These are phyloP conservation scores for Venturia effusa DNA, from an alignment of 2,329 filamentous ascomycete species.

Conservation along the genomic window DNA sequence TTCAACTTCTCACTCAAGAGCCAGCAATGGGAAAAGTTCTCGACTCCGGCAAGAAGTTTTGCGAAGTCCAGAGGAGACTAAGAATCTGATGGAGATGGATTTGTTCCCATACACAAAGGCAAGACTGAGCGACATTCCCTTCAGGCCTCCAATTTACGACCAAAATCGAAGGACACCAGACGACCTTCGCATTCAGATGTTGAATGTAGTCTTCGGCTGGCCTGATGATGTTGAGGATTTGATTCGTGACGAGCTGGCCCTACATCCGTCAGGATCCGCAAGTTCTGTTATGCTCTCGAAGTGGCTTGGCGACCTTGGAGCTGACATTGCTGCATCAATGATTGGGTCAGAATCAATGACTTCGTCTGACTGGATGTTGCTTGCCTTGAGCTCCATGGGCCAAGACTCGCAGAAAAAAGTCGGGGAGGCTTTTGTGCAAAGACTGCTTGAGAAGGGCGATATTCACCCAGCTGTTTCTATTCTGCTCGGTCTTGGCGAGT, in stretches of 20 bases:
- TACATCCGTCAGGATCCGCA: slow-evolving; percentile 47
- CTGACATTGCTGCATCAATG: slow-evolving; percentile 70
- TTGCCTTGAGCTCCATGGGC: slow-evolving; percentile 83
- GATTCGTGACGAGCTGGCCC: slow-evolving; percentile 66
- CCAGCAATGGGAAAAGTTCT: slow-evolving; percentile 39
- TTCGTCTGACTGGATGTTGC: slow-evolving; percentile 91
- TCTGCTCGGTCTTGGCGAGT: slow-evolving; percentile 81
- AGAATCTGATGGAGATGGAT: slow-evolving; percentile 51
- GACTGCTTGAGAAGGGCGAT: slow-evolving; percentile 79
- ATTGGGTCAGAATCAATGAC: slow-evolving; percentile 73
- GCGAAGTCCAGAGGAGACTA: slow-evolving; percentile 60
- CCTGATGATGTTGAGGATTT: slow-evolving; percentile 71
- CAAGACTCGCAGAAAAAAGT: slow-evolving; percentile 72
- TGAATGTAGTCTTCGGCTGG: slow-evolving; percentile 92
- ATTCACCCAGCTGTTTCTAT: slow-evolving; percentile 88
- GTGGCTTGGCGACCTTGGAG: slow-evolving; percentile 81
- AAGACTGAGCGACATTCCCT: slow-evolving; percentile 71
- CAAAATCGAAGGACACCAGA: slow-evolving; percentile 42
- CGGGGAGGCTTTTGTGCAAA: slow-evolving; percentile 80
- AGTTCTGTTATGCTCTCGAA: slow-evolving; percentile 76
- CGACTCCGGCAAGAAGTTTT: slow-evolving; percentile 70
- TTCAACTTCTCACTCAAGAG: slow-evolving; percentile 1
- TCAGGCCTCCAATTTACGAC: slow-evolving; percentile 54
- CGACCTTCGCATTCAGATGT: slow-evolving; percentile 79
- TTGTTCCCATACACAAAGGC: slow-evolving; percentile 79